A percentile compares a stretch with the other conserved stretches of the same genome.
Conservation (phyloP, 345 rosid species). For the Euphorbia peplus region DNA sequence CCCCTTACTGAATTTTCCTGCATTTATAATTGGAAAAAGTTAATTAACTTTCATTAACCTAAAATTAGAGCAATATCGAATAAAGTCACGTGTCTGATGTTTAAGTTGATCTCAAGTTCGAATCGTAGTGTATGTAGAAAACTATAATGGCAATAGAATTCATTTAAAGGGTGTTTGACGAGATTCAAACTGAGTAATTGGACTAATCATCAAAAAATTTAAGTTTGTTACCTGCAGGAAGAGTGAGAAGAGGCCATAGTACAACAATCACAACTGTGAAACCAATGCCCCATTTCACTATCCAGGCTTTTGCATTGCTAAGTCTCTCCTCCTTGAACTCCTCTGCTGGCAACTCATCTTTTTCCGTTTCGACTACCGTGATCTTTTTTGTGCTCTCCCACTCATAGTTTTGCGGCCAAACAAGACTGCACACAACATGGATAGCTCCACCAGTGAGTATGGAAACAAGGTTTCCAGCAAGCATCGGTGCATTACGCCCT, state of each 20-base stretch:
- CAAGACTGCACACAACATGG: constrained; percentile 61
- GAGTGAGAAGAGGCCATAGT: constrained; percentile 73
- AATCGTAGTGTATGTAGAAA: too few relatives aligned
- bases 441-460: constrained; percentile 70
- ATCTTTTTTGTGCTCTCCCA: constrained; percentile 85
- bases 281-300: constrained; percentile 76
- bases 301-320: constrained; percentile 69
- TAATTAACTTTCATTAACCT: not conserved
- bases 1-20: constrained; percentile 61
- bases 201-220: too few relatives aligned
- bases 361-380: constrained; percentile 68
- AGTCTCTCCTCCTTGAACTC: constrained; percentile 79
- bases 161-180: too few relatives aligned
- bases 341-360: constrained; percentile 46
- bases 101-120: too few relatives aligned
- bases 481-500: constrained; percentile 83
- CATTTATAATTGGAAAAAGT: not conserved
- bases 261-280: constrained; percentile 65
- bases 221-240: constrained; percentile 57
- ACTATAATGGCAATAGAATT: too few relatives aligned
- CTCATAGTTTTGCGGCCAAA: constrained; percentile 69
- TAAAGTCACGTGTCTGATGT: too few relatives aligned
- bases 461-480: constrained; percentile 80
- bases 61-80: too few relatives aligned
- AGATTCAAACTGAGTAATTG: too few relatives aligned